Percentiles rank a stretch among this genome's conserved stretches.
These are phyloP conservation scores for Ceratorhiza oryzae-sativae DNA, from an alignment of 1,284 basidiomycete species.

Conservation along the genomic window DNA sequence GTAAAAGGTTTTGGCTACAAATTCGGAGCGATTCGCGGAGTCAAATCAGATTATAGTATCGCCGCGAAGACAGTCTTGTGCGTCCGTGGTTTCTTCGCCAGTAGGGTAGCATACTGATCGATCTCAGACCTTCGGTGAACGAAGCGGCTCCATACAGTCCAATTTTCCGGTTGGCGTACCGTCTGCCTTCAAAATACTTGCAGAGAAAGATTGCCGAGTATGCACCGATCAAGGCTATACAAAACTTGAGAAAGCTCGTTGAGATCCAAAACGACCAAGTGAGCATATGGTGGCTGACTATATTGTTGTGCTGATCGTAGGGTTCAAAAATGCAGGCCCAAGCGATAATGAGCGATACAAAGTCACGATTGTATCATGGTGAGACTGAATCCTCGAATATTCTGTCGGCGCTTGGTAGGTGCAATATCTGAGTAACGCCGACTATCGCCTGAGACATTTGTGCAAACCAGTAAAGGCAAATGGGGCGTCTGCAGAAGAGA, in stretches of 20 bases:
- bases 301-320: no score
- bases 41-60: constrained; percentile 1
- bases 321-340: constrained; percentile 13
- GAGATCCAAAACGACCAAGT: constrained; percentile 27
- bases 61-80: constrained; percentile 9
- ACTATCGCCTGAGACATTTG: not conserved
- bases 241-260: constrained; percentile 6
- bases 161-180: not conserved
- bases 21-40: constrained; percentile 9
- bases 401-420: constrained; percentile 16
- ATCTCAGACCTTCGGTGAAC: not conserved
- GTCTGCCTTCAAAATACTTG: not conserved
- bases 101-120: no score
- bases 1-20: constrained; percentile 22
- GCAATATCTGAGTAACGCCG: not conserved
- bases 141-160: not conserved
- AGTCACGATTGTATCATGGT: no score
- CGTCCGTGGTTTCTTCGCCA: not conserved
- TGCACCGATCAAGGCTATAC: not conserved
- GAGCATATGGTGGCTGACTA: not conserved
- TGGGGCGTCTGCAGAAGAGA: not conserved
- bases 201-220: constrained; percentile 9
- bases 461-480: constrained; percentile 12
- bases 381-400: constrained; percentile 5
- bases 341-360: not conserved